A percentile compares a stretch with the other conserved stretches of the same genome.
Evolutionary conservation across 2,329 filamentous ascomycete genomes (phyloP).

Genomic region (Cladosporium sp.): DNA sequence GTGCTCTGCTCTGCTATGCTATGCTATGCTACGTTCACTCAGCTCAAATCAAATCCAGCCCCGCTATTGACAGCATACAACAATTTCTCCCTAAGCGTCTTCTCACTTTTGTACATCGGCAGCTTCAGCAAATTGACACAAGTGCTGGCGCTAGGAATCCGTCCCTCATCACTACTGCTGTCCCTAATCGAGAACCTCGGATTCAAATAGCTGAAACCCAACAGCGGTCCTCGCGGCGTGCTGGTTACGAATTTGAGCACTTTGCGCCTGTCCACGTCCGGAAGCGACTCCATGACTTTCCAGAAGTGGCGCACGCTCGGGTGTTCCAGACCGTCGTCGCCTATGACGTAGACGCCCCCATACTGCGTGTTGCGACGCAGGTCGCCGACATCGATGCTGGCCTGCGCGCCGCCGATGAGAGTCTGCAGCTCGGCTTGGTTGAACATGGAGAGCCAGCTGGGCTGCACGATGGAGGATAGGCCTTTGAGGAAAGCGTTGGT

Average conservation of each 20-base stretch:
- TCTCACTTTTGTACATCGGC: slow-evolving; percentile 68
- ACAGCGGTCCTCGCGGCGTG: slow-evolving; percentile 80
- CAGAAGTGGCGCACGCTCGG: slow-evolving; percentile 84
- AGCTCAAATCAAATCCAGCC: slow-evolving; percentile 73
- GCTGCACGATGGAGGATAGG: slow-evolving; percentile 81
- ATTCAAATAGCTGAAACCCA: slow-evolving; percentile 82
- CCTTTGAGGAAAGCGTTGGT: slow-evolving; percentile 85
- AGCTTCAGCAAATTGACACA: slow-evolving; percentile 94
- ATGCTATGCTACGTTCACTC: too few species aligned
- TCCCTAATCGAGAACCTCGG: slow-evolving; percentile 89
- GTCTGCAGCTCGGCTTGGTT: slow-evolving; percentile 94
- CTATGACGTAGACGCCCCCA: slow-evolving; percentile 80
- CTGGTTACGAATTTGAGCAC: slow-evolving; percentile 95
- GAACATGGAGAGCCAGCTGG: slow-evolving; percentile 96
- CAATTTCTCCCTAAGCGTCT: slow-evolving; percentile 69
- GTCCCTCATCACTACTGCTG: slow-evolving; percentile 66
- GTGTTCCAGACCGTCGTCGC: slow-evolving; percentile 84
- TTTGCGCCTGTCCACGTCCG: slow-evolving; percentile 72
- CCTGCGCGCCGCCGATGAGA: slow-evolving; percentile 76
- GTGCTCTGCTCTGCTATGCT: too few species aligned
- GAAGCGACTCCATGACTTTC: slow-evolving; percentile 75
- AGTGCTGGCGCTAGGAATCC: slow-evolving; percentile 89
- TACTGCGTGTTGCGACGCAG: slow-evolving; percentile 80
- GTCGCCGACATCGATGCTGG: slow-evolving; percentile 82
- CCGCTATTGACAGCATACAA: slow-evolving; percentile 86